Conservation (phyloP, 129 eudicot species). For the Chrysanthemum makinoi region DNA sequence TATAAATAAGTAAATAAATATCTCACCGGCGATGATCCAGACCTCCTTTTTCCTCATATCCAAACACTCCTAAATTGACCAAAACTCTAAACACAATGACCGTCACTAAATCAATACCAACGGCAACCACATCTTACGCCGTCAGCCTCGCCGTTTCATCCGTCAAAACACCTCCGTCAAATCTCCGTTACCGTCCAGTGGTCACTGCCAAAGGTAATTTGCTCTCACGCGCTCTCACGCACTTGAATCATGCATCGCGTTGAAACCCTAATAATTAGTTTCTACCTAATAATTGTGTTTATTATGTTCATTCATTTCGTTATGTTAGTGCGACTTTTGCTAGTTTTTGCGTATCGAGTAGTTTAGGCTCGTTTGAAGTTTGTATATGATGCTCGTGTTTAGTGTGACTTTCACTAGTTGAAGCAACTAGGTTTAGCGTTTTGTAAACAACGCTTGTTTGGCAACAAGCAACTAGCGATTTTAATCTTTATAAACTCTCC, state of each 20-base stretch:
- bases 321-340: background rate
- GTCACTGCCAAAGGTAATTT: conserved; percentile 25
- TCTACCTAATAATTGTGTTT: background rate
- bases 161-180: conserved; percentile 16
- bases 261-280: conserved; percentile 11
- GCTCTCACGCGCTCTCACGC: background rate
- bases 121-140: conserved; percentile 39
- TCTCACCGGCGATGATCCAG: conserved; percentile 14
- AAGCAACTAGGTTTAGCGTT: background rate
- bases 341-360: background rate
- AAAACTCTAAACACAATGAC: background rate
- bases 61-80: conserved; percentile 13
- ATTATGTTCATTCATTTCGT: conserved; percentile 13
- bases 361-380: background rate
- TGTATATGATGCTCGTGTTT: conserved; percentile 2
- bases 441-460: no score
- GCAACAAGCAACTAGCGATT: no score
- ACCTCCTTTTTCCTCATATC: conserved; percentile 12
- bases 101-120: conserved; percentile 29
- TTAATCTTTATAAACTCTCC: no score
- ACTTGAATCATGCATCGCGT: background rate
- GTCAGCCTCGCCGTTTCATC: conserved; percentile 25
- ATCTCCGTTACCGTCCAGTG: conserved; percentile 21
- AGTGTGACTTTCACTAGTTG: background rate
- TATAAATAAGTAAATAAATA: conserved; percentile 14